A percentile compares a stretch with the other conserved stretches of the same genome.
Conservation (phyloP, 306 rosid species). For the Corylus heterophylla region DNA sequence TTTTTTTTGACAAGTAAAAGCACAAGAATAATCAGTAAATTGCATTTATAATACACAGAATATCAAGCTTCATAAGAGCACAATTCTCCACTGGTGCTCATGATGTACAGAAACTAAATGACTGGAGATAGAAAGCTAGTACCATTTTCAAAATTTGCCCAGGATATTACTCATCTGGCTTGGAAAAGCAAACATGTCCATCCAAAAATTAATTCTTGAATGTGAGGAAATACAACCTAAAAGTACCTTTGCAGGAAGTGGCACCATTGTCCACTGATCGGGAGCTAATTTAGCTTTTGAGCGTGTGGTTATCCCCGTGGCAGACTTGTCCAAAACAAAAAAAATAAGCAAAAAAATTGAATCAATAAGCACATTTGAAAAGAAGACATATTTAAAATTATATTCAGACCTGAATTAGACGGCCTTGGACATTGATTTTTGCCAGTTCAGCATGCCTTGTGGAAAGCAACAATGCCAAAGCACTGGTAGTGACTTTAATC, state of each 20-base stretch:
- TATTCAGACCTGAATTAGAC: conserved; percentile 62
- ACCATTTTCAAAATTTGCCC: background rate
- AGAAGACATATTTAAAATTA: conserved; percentile 3
- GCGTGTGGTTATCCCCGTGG: conserved; percentile 78
- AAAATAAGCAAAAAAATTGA: conserved; percentile 24
- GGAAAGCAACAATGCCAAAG: conserved; percentile 73
- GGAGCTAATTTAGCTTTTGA: conserved; percentile 87
- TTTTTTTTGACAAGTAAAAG: background rate
- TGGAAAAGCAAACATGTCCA: conserved; percentile 14
- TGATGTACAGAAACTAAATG: background rate
- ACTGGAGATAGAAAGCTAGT: conserved; percentile 1
- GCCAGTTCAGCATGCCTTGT: conserved; percentile 64
- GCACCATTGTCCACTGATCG: conserved; percentile 83
- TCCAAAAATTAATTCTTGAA: background rate
- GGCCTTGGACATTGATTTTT: conserved; percentile 66
- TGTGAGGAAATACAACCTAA: conserved; percentile 5
- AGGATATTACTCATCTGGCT: background rate
- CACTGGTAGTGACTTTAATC: conserved; percentile 90
- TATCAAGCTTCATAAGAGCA: background rate
- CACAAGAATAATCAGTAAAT: background rate
- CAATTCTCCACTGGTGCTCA: background rate
- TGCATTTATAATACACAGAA: background rate
- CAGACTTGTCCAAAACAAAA: conserved; percentile 39
- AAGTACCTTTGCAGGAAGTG: conserved; percentile 83
- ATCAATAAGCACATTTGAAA: conserved; percentile 26